Evolutionary conservation across 257 asterid species (phyloP).

Genomic region (Jacaranda mimosifolia): DNA sequence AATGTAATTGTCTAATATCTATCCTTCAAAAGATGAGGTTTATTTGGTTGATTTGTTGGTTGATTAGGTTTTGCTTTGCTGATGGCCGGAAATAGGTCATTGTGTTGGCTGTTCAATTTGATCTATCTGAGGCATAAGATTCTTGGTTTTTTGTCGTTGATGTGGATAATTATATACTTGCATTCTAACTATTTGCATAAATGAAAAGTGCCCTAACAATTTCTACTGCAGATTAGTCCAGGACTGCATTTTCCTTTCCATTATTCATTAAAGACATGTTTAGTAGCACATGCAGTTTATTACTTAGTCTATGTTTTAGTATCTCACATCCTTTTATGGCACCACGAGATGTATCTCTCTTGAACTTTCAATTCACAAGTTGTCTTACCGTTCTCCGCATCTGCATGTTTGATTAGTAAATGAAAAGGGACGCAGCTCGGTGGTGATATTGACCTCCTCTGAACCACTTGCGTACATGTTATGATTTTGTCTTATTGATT

Average conservation of each 20-base stretch:
- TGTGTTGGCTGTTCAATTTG: background rate
- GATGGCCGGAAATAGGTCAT: background rate
- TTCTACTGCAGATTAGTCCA: slow-evolving; percentile 16
- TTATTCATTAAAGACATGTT: background rate
- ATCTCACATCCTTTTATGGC: slow-evolving; percentile 1
- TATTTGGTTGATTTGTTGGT: slow-evolving; percentile 14
- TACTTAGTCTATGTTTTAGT: background rate
- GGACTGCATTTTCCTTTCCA: slow-evolving; percentile 5
- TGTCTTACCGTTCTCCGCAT: background rate
- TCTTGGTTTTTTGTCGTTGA: no score
- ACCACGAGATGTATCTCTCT: background rate
- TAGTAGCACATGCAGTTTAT: background rate
- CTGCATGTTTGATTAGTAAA: background rate
- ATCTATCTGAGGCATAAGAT: background rate
- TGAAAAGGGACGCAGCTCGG: background rate
- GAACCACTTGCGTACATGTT: no score
- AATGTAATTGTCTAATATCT: slow-evolving; percentile 60
- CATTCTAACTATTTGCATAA: background rate
- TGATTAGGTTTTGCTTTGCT: slow-evolving; percentile 22
- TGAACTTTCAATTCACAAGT: background rate
- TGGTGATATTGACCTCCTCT: background rate
- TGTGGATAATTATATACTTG: no score
- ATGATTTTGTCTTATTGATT: background rate
- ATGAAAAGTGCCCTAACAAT: background rate
- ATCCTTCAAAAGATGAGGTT: slow-evolving; percentile 17